Evolutionary conservation across 345 rosid genomes (phyloP).

Genomic region (Capsella bursapastoris): DNA sequence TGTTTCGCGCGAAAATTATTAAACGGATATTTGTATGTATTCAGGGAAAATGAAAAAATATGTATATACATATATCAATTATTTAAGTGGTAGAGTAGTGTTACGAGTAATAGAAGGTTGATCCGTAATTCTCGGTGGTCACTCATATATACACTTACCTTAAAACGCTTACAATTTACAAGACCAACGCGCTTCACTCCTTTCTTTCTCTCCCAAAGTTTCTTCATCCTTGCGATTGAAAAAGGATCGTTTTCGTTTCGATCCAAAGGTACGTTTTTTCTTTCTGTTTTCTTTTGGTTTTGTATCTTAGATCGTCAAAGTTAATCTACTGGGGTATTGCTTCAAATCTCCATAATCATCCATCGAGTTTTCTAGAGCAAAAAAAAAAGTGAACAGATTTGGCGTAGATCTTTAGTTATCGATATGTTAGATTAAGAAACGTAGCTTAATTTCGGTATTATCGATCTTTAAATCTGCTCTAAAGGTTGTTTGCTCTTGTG

Average conservation of each 20-base stretch:
- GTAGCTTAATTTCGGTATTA: background rate
- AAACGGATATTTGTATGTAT: too few relatives aligned
- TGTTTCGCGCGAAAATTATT: too few relatives aligned
- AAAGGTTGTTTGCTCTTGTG: background rate
- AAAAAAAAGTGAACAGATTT: background rate
- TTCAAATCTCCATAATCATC: slow-evolving; percentile 18
- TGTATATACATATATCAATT: too few relatives aligned
- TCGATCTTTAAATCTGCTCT: slow-evolving; percentile 1
- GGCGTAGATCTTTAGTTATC: slow-evolving; percentile 24
- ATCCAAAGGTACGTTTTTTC: slow-evolving; percentile 31
- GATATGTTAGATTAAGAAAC: background rate
- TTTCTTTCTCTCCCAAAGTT: slow-evolving; percentile 16
- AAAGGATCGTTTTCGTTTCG: background rate
- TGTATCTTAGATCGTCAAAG: slow-evolving; percentile 24
- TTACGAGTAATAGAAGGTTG: slow-evolving; percentile 7
- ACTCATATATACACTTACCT: background rate
- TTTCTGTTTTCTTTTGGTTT: background rate
- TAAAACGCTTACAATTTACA: slow-evolving; percentile 8
- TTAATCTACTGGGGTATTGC: slow-evolving; percentile 28
- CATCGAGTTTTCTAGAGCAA: background rate
- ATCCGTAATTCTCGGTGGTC: slow-evolving; percentile 18
- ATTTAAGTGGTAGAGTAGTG: too few relatives aligned
- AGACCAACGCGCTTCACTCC: slow-evolving; percentile 28
- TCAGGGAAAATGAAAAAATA: too few relatives aligned
- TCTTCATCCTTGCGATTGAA: background rate